A percentile compares a stretch with the other conserved stretches of the same genome.
Conservation (phyloP, 1,139 yeast genomes). For the Suhomyces bolitotheri region DNA sequence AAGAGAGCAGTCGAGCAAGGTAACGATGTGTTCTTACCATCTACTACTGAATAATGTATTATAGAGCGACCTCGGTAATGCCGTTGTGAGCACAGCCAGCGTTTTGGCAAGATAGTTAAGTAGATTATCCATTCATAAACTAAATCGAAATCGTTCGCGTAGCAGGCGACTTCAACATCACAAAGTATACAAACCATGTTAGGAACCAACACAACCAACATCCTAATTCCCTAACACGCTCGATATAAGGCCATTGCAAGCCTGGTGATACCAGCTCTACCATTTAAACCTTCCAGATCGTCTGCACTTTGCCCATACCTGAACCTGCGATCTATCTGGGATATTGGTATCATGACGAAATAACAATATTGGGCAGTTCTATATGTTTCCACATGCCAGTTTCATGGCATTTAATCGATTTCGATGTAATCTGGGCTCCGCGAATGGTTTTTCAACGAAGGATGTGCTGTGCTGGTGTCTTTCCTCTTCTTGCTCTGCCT, state of each 20-base stretch:
- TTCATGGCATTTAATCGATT: slow-evolving; percentile 50
- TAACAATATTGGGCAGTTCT: no score
- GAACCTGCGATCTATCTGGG: no score
- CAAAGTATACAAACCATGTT: no score
- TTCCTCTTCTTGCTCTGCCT: slow-evolving; percentile 76
- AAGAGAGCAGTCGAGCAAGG: slow-evolving; percentile 77
- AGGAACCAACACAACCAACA: not conserved
- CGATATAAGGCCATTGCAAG: no score
- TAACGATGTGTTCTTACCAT: slow-evolving; percentile 49
- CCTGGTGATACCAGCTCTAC: no score
- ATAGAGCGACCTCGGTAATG: slow-evolving; percentile 3
- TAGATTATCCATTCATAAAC: no score
- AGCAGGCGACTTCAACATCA: no score
- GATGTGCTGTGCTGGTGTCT: slow-evolving; percentile 49
- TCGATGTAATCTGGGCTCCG: slow-evolving; percentile 78
- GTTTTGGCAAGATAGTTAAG: not conserved
- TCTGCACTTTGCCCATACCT: no score
- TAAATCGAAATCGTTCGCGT: no score
- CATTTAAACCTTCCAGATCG: no score
- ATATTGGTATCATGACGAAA: no score
- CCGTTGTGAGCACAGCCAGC: not conserved
- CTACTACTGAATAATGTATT: slow-evolving; percentile 24
- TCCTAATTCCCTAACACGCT: no score
- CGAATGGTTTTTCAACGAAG: slow-evolving; percentile 49
- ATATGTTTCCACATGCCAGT: slow-evolving; percentile 1